Evolutionary conservation across 768 basidiomycete genomes (phyloP), one percentile per base, ranked within the genome.

Genomic region (Hortiboletus campestris): DNA sequence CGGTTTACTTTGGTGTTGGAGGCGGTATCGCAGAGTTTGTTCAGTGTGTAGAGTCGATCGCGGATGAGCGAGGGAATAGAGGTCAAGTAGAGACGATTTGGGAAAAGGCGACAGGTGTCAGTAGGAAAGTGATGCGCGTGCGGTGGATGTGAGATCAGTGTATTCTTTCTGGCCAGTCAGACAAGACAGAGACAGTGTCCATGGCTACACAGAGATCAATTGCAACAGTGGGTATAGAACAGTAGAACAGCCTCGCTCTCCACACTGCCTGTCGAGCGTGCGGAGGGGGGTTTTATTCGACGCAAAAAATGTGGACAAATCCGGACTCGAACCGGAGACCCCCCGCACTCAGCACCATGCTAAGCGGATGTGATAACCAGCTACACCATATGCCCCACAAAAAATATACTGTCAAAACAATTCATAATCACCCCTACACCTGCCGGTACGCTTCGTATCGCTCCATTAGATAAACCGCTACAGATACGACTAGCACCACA

Each of bases 1-100:
- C 93, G 14, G 72, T 98, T 19, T 98, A 98, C 68, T 98, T 98
- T 69, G 96, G 96, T 8, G 93, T 98, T 5, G 95, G 94, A 1
- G 95, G 96, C 0, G 91, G 94, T 8, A 74, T 95, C 28, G 71
- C 80, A 13, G 89, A 86, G 56, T 96, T 96, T 62, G 68, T 83
- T n/a, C 66, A 72, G 28, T 78, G 76, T 7, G 80, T 93, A 0
- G 64, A 43, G 36, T 53, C 60, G 19, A 39, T 25, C 4, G 39
- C 29, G 1, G 51, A 50, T 3, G 51, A 51, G 8, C 36, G 19
- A 40, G 57, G 46, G 4, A 7, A 8, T 6, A 39, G 66, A 28
- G 85, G 82, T 0, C 69, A 57, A 29, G 81, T 85, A 1, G 76
- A 81, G 60, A 80, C 76, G 3, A 80, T 93, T 1, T 86, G 84